Conservation (phyloP, 1,139 yeast species). For the Saccharomycopsis phalli region DNA sequence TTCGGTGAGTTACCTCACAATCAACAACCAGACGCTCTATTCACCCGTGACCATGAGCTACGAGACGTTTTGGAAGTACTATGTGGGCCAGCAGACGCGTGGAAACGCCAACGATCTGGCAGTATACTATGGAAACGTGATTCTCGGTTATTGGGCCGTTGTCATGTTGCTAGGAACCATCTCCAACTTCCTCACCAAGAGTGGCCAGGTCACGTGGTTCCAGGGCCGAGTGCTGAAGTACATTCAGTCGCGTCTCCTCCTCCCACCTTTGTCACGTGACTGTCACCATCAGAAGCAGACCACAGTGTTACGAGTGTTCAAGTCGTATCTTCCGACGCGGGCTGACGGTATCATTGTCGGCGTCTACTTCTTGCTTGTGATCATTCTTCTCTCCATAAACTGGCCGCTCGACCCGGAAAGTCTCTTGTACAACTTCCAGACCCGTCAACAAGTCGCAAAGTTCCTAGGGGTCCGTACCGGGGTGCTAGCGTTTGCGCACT, state of each 20-base stretch:
- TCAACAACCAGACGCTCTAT: slow-evolving; percentile 10
- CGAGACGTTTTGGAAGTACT: slow-evolving; percentile 23
- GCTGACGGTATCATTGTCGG: slow-evolving; percentile 44
- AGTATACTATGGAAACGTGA: slow-evolving; percentile 34
- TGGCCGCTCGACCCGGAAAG: slow-evolving; percentile 15
- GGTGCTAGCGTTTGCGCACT: slow-evolving; percentile 35
- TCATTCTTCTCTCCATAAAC: slow-evolving; percentile 35
- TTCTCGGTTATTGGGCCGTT: slow-evolving; percentile 36
- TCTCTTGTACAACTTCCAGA: not conserved
- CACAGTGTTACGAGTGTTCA: slow-evolving; percentile 25
- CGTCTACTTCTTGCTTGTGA: slow-evolving; percentile 38
- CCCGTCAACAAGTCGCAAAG: not conserved
- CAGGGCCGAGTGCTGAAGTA: slow-evolving; percentile 8
- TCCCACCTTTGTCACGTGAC: slow-evolving; percentile 13
- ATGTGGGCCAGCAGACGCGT: slow-evolving; percentile 29
- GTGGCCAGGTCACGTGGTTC: slow-evolving; percentile 9
- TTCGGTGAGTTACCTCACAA: slow-evolving; percentile 23
- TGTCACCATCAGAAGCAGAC: slow-evolving; percentile 11
- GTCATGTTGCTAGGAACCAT: slow-evolving; percentile 32
- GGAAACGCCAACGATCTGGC: slow-evolving; percentile 31
- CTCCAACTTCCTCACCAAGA: slow-evolving; percentile 31
- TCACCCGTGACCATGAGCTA: slow-evolving; percentile 23
- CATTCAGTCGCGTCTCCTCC: slow-evolving; percentile 10
- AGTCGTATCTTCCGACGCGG: slow-evolving; percentile 43
- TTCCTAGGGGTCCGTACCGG: slow-evolving; percentile 46